These are phyloP conservation scores for Pythium phragmitis DNA, from an alignment of 352 stramenopile genomes.

Conservation along the genomic window DNA sequence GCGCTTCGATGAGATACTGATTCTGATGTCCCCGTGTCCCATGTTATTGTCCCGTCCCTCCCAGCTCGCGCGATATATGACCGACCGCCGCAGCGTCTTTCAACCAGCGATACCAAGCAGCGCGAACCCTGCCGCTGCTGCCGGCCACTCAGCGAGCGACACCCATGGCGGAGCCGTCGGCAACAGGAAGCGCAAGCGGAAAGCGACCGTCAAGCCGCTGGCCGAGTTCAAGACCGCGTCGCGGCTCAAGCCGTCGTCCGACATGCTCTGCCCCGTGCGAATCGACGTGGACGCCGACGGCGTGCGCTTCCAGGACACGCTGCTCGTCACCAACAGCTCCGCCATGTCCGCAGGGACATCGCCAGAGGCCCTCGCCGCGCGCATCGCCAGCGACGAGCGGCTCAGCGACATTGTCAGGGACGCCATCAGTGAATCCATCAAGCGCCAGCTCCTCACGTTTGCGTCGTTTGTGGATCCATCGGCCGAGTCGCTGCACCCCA, in stretches of 20 bases:
- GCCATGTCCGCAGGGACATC: slow-evolving; percentile 28
- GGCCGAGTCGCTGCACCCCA: slow-evolving; percentile 48
- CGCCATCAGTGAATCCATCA: slow-evolving; percentile 70
- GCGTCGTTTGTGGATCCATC: slow-evolving; percentile 38
- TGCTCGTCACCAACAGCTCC: slow-evolving; percentile 53
- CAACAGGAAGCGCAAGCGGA: slow-evolving; percentile 68
- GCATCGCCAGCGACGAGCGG: slow-evolving; percentile 64
- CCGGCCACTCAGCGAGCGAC: slow-evolving; percentile 2
- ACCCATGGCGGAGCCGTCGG: not conserved
- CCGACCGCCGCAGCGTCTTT: slow-evolving; percentile 28
- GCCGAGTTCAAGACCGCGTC: slow-evolving; percentile 28
- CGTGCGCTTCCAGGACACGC: slow-evolving; percentile 73
- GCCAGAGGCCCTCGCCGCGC: slow-evolving; percentile 50
- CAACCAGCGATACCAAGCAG: slow-evolving; percentile 11
- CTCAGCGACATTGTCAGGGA: slow-evolving; percentile 50
- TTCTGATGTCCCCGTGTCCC: slow-evolving; percentile 14
- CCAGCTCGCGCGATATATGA: slow-evolving; percentile 30
- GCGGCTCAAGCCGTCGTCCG: slow-evolving; percentile 22
- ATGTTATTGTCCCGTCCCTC: not conserved
- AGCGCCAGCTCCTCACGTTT: slow-evolving; percentile 65
- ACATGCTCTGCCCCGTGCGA: slow-evolving; percentile 71
- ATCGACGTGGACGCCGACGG: slow-evolving; percentile 78
- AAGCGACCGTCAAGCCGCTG: slow-evolving; percentile 36
- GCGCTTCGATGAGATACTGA: slow-evolving; percentile 1
- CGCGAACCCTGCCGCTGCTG: not conserved